A percentile compares a stretch with the other conserved stretches of the same genome.
phyloP scores from a whole-genome alignment of 192 early-diverging fungal species.

The Coemansia sp. region DNA sequence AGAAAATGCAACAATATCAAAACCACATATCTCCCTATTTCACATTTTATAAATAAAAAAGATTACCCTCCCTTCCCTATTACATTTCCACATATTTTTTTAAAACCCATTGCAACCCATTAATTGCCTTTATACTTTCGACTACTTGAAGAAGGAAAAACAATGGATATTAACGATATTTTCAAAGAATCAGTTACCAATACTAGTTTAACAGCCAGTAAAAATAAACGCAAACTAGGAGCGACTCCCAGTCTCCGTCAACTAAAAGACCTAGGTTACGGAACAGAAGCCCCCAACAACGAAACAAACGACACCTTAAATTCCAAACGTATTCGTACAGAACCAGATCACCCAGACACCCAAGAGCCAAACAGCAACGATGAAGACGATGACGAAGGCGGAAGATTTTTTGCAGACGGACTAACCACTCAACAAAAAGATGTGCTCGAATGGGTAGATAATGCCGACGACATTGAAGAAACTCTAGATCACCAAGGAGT shows the following conservation, averaged over 20 bases:
- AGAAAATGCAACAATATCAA: too few species aligned
- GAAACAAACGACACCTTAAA: neutral
- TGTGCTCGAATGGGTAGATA: slow-evolving; percentile 81
- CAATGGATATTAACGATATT: slow-evolving; percentile 49
- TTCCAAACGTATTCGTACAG: neutral
- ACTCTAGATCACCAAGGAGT: slow-evolving; percentile 63
- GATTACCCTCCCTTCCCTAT: too few species aligned
- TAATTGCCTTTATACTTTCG: too few species aligned
- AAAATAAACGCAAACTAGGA: slow-evolving; percentile 30
- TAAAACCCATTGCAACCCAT: too few species aligned
- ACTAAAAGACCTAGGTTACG: slow-evolving; percentile 41
- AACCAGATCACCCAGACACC: neutral
- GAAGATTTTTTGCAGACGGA: slow-evolving; percentile 81
- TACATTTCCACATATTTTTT: neutral
- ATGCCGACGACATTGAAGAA: slow-evolving; percentile 63
- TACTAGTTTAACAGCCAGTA: slow-evolving; percentile 17
- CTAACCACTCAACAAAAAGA: slow-evolving; percentile 70
- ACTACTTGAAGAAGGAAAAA: too few species aligned
- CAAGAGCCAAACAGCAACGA: slow-evolving; percentile 8
- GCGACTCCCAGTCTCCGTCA: slow-evolving; percentile 30
- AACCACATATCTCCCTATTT: too few species aligned
- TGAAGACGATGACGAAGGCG: slow-evolving; percentile 67
- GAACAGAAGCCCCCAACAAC: slow-evolving; percentile 1
- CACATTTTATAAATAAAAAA: too few species aligned
- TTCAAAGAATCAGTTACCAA: slow-evolving; percentile 35